Conservation (phyloP, 2,329 filamentous ascomycete species). For the Pyrenophora tritici-repentis region DNA sequence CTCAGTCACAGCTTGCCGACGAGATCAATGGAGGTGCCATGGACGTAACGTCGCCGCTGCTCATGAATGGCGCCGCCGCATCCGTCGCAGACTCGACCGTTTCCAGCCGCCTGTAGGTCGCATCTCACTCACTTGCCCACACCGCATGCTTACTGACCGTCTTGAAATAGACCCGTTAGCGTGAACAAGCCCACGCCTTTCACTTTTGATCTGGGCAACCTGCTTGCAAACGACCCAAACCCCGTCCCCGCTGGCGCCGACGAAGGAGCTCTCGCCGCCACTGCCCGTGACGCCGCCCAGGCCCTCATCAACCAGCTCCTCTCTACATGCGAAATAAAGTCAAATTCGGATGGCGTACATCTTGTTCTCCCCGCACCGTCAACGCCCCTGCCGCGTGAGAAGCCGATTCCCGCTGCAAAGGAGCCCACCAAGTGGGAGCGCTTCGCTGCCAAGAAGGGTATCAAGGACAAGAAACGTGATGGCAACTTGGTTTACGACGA, state of each 20-base stretch:
- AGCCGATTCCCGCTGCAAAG: slow-evolving; percentile 82
- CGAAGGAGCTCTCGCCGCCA: slow-evolving; percentile 71
- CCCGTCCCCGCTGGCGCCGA: slow-evolving; percentile 66
- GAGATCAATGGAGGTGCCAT: slow-evolving; percentile 41
- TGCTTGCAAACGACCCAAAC: slow-evolving; percentile 86
- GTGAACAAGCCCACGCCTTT: slow-evolving; percentile 81
- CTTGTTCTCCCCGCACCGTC: slow-evolving; percentile 73
- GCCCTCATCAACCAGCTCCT: slow-evolving; percentile 93
- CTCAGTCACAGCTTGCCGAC: slow-evolving; percentile 35
- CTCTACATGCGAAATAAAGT: slow-evolving; percentile 79
- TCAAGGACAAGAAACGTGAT: slow-evolving; percentile 84
- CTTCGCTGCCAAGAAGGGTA: slow-evolving; percentile 96
- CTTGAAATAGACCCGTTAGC: slow-evolving; percentile 33
- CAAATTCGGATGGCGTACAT: slow-evolving; percentile 71
- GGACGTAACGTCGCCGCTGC: slow-evolving; percentile 32
- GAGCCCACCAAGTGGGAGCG: slow-evolving; percentile 91
- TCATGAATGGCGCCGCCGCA: slow-evolving; percentile 23
- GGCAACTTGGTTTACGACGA: slow-evolving; percentile 85
- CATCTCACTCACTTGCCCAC: slow-evolving; percentile 5
- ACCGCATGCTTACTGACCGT: not conserved
- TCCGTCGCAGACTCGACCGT: slow-evolving; percentile 43
- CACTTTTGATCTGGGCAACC: slow-evolving; percentile 87
- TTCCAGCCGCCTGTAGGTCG: slow-evolving; percentile 38
- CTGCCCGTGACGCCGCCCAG: slow-evolving; percentile 89
- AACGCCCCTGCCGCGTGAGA: slow-evolving; percentile 83